phyloP scores from a whole-genome alignment of 495 filamentous ascomycete genomes.

The Neurospora discreta region DNA sequence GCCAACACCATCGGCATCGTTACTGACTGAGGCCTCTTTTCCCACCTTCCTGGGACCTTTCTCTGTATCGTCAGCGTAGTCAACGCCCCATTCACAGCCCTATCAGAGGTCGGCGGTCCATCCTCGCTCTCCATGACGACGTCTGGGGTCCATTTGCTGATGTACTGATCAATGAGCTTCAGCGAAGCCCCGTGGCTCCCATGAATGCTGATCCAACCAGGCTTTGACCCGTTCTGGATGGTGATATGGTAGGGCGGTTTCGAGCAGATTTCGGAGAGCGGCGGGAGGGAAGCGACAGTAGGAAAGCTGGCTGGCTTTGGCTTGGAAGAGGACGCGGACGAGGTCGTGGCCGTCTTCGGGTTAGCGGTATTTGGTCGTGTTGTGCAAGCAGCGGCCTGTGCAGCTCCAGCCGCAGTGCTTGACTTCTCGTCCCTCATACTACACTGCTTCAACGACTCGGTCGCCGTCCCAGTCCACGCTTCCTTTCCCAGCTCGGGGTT shows the following conservation, averaged over 20 bases:
- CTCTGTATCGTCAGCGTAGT: background rate
- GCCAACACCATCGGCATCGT: conserved; percentile 26
- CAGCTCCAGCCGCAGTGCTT: too few relatives aligned
- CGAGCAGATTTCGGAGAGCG: conserved; percentile 27
- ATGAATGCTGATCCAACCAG: conserved; percentile 17
- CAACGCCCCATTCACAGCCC: background rate
- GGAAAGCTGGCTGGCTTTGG: conserved; percentile 15
- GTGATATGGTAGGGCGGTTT: conserved; percentile 30
- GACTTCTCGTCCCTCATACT: conserved; percentile 2
- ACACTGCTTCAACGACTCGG: background rate
- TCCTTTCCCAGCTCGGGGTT: background rate
- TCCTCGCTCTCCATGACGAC: background rate
- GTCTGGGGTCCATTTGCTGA: background rate
- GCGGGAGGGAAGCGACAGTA: conserved; percentile 15
- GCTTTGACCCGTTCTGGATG: conserved; percentile 3
- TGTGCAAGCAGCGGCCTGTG: background rate
- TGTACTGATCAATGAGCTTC: conserved; percentile 10
- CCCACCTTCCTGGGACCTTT: background rate
- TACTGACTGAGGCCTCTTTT: background rate
- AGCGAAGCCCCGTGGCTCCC: conserved; percentile 30
- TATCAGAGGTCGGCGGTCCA: background rate
- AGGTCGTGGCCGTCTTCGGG: conserved; percentile 6
- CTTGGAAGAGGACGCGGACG: background rate
- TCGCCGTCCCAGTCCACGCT: background rate
- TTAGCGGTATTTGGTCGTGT: conserved; percentile 16